These are phyloP conservation scores for Globisporangium echinulatum DNA, from an alignment of 352 stramenopile genomes.

Conservation along the genomic window DNA sequence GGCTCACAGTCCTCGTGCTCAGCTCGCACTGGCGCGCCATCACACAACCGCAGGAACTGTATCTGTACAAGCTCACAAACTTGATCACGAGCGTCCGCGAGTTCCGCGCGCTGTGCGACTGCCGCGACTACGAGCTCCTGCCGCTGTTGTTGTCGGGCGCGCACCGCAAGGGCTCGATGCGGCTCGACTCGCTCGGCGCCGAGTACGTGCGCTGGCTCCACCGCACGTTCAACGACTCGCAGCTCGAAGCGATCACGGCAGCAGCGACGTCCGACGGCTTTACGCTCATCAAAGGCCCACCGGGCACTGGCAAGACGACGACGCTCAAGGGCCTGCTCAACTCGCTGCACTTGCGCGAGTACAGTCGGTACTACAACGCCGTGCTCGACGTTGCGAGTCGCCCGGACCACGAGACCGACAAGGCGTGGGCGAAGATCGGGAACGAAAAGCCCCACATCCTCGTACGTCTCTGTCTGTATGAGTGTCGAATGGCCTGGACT, in stretches of 20 bases:
- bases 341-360: conserved; percentile 89
- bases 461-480: conserved; percentile 20
- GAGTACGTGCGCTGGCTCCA: conserved; percentile 81
- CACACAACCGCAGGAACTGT: conserved; percentile 46
- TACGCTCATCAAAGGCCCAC: conserved; percentile 88
- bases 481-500: neutral
- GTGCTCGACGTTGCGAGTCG: conserved; percentile 75
- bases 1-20: conserved; percentile 60
- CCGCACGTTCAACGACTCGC: conserved; percentile 84
- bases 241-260: conserved; percentile 85
- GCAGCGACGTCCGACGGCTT: conserved; percentile 86
- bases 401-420: conserved; percentile 74
- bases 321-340: conserved; percentile 90
- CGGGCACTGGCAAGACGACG: conserved; percentile 90
- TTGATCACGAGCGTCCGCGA: conserved; percentile 86
- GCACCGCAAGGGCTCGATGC: conserved; percentile 65
- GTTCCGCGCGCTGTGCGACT: conserved; percentile 82
- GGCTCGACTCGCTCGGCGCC: conserved; percentile 69
- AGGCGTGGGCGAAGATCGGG: conserved; percentile 74
- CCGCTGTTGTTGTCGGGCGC: conserved; percentile 69
- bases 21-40: conserved; percentile 41
- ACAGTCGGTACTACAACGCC: conserved; percentile 90
- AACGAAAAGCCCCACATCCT: conserved; percentile 92
- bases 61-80: conserved; percentile 83
- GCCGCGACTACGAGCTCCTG: conserved; percentile 67